Evolutionary conservation across 192 early-diverging fungal genomes (phyloP), one percentile per base, ranked within the genome.

Genomic region (Coemansia asiatica): DNA sequence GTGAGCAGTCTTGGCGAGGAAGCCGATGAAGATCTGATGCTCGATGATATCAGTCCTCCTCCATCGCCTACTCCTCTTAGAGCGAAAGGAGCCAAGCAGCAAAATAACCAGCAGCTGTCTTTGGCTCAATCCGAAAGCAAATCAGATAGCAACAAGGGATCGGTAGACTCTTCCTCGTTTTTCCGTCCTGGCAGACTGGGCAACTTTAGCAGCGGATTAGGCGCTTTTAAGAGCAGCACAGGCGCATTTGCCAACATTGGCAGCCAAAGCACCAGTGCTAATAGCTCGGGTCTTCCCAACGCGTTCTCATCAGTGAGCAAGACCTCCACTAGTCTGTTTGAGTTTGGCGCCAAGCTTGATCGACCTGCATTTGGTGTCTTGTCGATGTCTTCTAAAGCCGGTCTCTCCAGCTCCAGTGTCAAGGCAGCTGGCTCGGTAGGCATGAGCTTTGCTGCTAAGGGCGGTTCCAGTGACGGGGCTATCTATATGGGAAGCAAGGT

Each of bases 361-460:
- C 65, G 68, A 21, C 76, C 76, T 21, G 76, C 64, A 21, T 79
- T 79, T 69, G 76, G 76, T 9, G 67, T 79, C 13, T 60, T 60
- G 1, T 79, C 76, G 19, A 73, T 73, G 71, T 67, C 76, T 5
- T 21, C 31, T 7, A 57, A 36, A 16, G 4, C n/a, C 16, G 15
- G n/a, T 9, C 6, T 4, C 10, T 57, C 56, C n/a, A 19, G n/a
- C 2, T 18, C n/a, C n/a, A 33, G 13, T 15, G 2, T 23, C 18
- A 23, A 23, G 13, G 25, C 6, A 16, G 51, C 13, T 7, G 25
- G 23, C 10, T 2, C 23, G 51, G 19, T 27, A 16, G 51, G 51
- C 13, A 23, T 26, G 5, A 19, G 51, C 25, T 54, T 54, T 8
- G 18, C 25, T 44, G 40, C 40, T 15, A 44, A 44, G 40, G 1